phyloP scores from a whole-genome alignment of 2,329 filamentous ascomycete species.

The Colletotrichum caudatum region DNA sequence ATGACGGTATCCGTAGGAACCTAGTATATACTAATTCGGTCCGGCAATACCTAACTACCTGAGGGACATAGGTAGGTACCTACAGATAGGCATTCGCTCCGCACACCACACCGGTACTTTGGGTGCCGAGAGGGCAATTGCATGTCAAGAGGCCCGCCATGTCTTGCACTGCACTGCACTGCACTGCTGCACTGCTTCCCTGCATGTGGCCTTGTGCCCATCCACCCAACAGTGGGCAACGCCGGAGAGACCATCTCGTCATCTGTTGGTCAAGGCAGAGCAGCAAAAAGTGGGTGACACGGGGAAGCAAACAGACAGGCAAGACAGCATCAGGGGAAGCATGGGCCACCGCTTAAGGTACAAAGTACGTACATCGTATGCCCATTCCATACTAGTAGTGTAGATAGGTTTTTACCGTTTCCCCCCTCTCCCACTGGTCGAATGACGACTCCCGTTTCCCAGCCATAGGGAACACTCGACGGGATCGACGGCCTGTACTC shows the following conservation, averaged over 20 bases:
- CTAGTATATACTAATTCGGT: too few relatives aligned
- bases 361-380: too few relatives aligned
- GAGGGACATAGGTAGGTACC: too few relatives aligned
- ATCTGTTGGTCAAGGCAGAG: slow-evolving; percentile 29
- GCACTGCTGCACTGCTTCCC: slow-evolving; percentile 4
- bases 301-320: slow-evolving; percentile 2
- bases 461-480: slow-evolving; percentile 24
- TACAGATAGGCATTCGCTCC: too few relatives aligned
- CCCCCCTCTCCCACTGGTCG: slow-evolving; percentile 28
- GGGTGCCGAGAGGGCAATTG: neutral
- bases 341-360: slow-evolving; percentile 40
- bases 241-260: slow-evolving; percentile 30
- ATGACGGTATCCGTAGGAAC: too few relatives aligned
- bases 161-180: slow-evolving; percentile 5
- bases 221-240: slow-evolving; percentile 25
- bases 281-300: slow-evolving; percentile 17
- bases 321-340: slow-evolving; percentile 17
- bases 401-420: too few relatives aligned
- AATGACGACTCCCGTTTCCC: slow-evolving; percentile 31
- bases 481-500: slow-evolving; percentile 1
- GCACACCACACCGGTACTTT: too few relatives aligned
- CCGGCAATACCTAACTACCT: neutral
- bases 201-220: slow-evolving; percentile 22
- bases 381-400: too few relatives aligned
- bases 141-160: slow-evolving; percentile 1